These are phyloP conservation scores for Talaromyces piceae DNA, from an alignment of 2,329 filamentous ascomycete genomes.

Conservation along the genomic window DNA sequence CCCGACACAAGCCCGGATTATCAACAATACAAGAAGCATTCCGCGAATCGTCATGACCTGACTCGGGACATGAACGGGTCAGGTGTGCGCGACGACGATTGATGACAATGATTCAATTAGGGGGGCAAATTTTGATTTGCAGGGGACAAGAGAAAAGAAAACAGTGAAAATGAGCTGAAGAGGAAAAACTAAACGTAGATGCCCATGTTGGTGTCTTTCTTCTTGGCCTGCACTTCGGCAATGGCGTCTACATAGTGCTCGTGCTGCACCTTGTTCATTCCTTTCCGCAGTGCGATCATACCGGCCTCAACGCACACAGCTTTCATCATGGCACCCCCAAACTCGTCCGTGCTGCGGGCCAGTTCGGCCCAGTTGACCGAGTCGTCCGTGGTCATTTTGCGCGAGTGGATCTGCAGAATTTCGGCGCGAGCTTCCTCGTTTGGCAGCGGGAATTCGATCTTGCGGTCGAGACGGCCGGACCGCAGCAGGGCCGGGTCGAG, in stretches of 20 bases:
- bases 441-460: conserved; percentile 96
- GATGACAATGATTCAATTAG: background rate
- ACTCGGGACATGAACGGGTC: background rate
- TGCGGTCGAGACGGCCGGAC: conserved; percentile 86
- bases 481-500: conserved; percentile 85
- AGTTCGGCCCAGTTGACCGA: conserved; percentile 93
- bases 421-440: conserved; percentile 97
- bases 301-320: conserved; percentile 97
- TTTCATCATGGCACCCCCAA: conserved; percentile 95
- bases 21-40: background rate
- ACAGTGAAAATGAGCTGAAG: background rate
- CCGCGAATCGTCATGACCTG: background rate
- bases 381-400: conserved; percentile 95
- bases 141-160: background rate
- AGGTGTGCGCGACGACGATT: background rate
- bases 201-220: conserved; percentile 65
- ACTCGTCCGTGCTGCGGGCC: conserved; percentile 95
- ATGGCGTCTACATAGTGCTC: conserved; percentile 99
- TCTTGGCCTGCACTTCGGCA: conserved; percentile 79
- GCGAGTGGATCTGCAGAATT: conserved; percentile 93
- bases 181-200: conserved; percentile 33
- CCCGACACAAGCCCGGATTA: background rate
- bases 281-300: conserved; percentile 94
- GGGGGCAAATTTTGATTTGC: background rate
- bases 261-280: conserved; percentile 93